These are phyloP conservation scores for Cnidoscolus chayamansa DNA, from an alignment of 441 rosid species.

Conservation along the genomic window DNA sequence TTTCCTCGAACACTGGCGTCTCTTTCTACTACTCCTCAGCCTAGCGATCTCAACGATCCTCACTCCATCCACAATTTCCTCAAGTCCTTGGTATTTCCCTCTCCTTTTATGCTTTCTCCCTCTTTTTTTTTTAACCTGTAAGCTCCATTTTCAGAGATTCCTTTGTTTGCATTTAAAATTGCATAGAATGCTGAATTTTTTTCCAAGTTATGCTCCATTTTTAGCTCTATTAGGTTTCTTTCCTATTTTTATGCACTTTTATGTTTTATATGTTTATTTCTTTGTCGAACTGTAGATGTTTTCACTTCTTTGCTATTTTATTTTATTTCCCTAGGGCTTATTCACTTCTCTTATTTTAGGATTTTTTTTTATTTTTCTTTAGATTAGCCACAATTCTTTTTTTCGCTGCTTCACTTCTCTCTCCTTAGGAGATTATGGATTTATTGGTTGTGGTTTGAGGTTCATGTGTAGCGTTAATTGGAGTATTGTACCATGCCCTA, in stretches of 20 bases:
- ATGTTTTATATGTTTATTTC: background rate
- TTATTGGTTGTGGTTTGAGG: background rate
- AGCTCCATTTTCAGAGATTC: background rate
- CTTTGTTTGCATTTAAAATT: background rate
- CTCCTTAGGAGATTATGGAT: background rate
- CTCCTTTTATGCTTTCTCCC: background rate
- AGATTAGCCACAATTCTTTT: background rate
- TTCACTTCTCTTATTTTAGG: too few relatives aligned
- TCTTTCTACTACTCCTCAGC: slow-evolving; percentile 31
- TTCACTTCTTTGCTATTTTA: background rate
- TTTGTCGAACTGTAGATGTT: background rate
- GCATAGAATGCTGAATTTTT: background rate
- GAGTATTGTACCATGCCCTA: too few relatives aligned
- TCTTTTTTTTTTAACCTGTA: background rate
- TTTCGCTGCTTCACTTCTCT: background rate
- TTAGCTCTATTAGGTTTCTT: background rate
- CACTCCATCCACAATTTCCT: slow-evolving; percentile 47
- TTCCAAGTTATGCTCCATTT: slow-evolving; percentile 4
- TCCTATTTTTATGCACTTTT: background rate
- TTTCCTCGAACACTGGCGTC: slow-evolving; percentile 53
- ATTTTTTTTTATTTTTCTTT: background rate
- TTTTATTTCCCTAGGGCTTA: background rate
- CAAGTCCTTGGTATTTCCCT: slow-evolving; percentile 45
- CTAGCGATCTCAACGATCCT: slow-evolving; percentile 33
- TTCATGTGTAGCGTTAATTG: too few relatives aligned